Evolutionary conservation across 495 filamentous ascomycete genomes (phyloP).

Genomic region (Elasticomyces elasticus): DNA sequence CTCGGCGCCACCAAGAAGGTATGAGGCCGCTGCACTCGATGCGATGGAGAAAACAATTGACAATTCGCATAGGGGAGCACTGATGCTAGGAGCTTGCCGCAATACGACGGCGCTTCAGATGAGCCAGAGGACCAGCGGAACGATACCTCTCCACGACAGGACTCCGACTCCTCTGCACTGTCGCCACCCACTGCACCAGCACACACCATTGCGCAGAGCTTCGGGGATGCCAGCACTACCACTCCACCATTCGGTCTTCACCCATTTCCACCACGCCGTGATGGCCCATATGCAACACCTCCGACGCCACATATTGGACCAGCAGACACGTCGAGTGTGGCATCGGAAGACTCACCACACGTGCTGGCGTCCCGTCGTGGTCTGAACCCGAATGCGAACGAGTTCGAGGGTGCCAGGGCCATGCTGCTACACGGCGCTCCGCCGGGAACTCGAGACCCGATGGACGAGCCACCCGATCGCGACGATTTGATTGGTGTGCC

Average conservation of each 20-base stretch:
- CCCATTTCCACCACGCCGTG: neutral
- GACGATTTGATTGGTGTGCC: neutral
- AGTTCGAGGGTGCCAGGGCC: neutral
- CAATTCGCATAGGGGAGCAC: neutral
- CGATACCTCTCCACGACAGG: neutral
- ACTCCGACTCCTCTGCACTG: neutral
- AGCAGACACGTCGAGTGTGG: constrained; percentile 8
- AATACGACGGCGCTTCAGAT: neutral
- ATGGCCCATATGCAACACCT: neutral
- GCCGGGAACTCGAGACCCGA: neutral
- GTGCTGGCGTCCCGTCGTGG: neutral
- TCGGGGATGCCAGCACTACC: neutral
- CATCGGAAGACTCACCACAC: neutral
- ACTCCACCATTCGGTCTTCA: neutral
- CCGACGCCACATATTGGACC: constrained; percentile 1
- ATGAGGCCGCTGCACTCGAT: neutral
- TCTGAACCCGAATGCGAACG: neutral
- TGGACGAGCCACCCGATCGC: neutral
- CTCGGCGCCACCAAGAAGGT: neutral
- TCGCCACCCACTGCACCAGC: neutral
- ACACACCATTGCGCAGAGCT: neutral
- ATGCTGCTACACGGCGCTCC: neutral
- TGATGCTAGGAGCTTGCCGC: neutral
- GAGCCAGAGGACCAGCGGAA: neutral
- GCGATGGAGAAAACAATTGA: neutral